Base-by-base conservation (phyloP, 176 grass and related monocot genomes). In the Avena sativa region DNA sequence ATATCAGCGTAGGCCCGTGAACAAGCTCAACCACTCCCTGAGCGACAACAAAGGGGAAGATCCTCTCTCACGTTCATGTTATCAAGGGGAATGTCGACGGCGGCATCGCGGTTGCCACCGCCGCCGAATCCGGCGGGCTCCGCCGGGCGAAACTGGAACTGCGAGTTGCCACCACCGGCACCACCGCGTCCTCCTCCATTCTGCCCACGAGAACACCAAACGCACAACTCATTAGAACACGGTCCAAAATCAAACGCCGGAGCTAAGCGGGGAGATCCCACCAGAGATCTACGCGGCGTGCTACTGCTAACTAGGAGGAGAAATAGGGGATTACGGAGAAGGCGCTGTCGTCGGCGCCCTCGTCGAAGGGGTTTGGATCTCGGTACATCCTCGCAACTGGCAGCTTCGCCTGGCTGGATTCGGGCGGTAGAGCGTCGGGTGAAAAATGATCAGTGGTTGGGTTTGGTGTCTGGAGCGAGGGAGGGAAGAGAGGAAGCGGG, bases 331-430 rank as follows among this genome's bases (percentile, higher is more conserved):
- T 48, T 82, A 82, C 92, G 43, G 92, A 91, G 95, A 91, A 97
- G 74, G 92, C 92, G 62, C 82, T 91, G 19, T 91, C 92, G 63
- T 91, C 90, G 86, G 82, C 82, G 48, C 89, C 92, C 59, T 97
- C 92, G 79, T 94, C 92, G 85, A 94, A 97, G 79, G 95, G 95
- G 61, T 94, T 97, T 62, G 95, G 89, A 81, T 97, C 91, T 83
- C 86, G 84, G 87, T 92, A 84, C 95, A 97, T 97, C 76, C 46
- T 87, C 81, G 84, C 68, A 46, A 69, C 79, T 68, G 55, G 32
- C 9, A 19, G 81, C 79, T 79, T 50, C 44, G 52, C 25, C 56
- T 64, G 78, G 46, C 28, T 14, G 49, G 58, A 36, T 49, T 51
- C 85, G 32, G 52, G 75, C 28, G 30, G 59, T 36, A 74, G 76